phyloP scores from a whole-genome alignment of 2,329 filamentous ascomycete genomes.

The Fusarium napiforme region DNA sequence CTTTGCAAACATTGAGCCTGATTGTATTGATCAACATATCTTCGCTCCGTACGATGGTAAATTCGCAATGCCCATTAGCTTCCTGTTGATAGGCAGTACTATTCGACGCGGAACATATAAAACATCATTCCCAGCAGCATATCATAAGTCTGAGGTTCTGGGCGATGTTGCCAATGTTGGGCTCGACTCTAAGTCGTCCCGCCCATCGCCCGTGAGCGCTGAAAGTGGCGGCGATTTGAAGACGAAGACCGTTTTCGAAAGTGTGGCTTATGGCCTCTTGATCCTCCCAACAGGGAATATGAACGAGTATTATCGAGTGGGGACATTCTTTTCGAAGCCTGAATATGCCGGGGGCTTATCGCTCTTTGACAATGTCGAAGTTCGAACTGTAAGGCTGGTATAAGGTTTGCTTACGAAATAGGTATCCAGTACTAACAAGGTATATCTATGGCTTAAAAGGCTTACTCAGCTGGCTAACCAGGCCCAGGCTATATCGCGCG shows the following conservation, averaged over 20 bases:
- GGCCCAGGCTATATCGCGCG: accelerated
- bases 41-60: no score
- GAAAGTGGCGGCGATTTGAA: accelerated
- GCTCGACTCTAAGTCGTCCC: accelerated
- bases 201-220: accelerated
- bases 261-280: not conserved
- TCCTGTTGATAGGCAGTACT: not conserved
- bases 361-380: accelerated
- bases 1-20: not conserved
- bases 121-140: no score
- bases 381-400: not conserved
- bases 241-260: accelerated
- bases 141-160: accelerated
- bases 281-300: accelerated
- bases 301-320: not conserved
- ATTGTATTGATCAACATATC: no score
- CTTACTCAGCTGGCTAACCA: accelerated
- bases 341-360: accelerated
- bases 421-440: accelerated
- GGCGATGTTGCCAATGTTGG: accelerated
- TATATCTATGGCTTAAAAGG: accelerated
- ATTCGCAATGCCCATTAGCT: not conserved
- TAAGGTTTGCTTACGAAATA: no score
- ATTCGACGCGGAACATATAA: no score
- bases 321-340: not conserved